Evolutionary conservation across 768 basidiomycete species (phyloP).

Genomic region (Hemileccinum rubropunctum): DNA sequence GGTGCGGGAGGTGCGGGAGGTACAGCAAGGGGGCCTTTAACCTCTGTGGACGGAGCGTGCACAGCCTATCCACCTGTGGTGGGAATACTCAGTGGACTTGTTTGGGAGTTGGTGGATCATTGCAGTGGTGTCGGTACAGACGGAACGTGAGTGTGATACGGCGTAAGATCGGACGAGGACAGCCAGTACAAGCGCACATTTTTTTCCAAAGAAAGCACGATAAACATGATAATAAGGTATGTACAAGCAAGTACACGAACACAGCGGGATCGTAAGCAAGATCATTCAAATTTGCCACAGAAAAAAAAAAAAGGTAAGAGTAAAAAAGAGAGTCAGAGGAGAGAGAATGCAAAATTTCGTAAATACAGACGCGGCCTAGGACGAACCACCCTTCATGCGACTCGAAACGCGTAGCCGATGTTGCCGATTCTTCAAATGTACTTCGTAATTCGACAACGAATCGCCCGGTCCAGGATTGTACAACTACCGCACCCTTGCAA

Average conservation of each 20-base stretch:
- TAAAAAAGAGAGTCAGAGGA: not conserved
- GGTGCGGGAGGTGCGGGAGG: too few relatives aligned
- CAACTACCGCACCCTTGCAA: conserved; percentile 41
- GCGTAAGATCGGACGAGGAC: too few relatives aligned
- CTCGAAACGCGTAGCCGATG: conserved; percentile 74
- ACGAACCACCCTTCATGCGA: conserved; percentile 33
- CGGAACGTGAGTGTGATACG: too few relatives aligned
- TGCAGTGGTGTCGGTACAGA: too few relatives aligned
- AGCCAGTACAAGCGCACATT: not conserved
- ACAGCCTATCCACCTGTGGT: too few relatives aligned
- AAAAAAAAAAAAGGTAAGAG: not conserved
- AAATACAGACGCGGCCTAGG: conserved; percentile 17
- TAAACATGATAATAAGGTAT: conserved; percentile 38
- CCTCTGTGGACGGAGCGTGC: too few relatives aligned
- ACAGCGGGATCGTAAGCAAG: conserved; percentile 23
- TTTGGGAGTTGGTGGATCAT: too few relatives aligned
- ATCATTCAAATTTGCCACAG: conserved; percentile 16
- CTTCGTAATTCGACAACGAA: conserved; percentile 85
- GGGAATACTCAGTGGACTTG: too few relatives aligned
- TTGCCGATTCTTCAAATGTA: conserved; percentile 84
- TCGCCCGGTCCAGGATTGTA: conserved; percentile 91
- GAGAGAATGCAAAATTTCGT: conserved; percentile 4
- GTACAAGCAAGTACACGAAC: conserved; percentile 31
- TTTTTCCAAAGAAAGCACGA: conserved; percentile 11
- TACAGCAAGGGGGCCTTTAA: too few relatives aligned